A percentile compares a stretch with the other conserved stretches of the same genome.
Evolutionary conservation across 2,329 filamentous ascomycete species (phyloP).

Genomic region (Pseudopithomyces maydicus): DNA sequence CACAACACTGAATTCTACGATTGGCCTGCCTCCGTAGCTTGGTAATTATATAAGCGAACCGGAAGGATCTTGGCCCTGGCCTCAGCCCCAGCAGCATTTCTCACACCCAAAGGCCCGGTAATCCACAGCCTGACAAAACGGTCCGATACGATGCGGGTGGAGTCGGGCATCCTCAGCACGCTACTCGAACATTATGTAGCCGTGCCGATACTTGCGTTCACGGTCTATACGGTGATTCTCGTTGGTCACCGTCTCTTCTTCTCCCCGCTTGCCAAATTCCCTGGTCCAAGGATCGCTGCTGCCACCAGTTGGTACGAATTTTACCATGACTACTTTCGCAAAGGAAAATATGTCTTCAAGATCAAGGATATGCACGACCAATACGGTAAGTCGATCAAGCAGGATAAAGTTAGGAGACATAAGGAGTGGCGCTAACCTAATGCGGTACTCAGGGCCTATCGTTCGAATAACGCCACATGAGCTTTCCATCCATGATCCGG

Average conservation of each 20-base stretch:
- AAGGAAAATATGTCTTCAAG: slow-evolving; percentile 32
- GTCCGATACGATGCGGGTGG: neutral
- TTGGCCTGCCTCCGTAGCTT: no score
- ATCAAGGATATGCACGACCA: slow-evolving; percentile 35
- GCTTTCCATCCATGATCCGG: slow-evolving; percentile 27
- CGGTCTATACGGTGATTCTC: neutral
- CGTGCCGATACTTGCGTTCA: neutral
- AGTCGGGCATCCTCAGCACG: neutral
- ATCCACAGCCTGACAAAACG: neutral
- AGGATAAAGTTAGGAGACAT: neutral
- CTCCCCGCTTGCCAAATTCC: slow-evolving; percentile 26
- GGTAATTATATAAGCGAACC: neutral
- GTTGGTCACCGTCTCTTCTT: slow-evolving; percentile 20
- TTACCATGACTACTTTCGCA: slow-evolving; percentile 25
- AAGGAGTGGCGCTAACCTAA: neutral
- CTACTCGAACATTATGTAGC: slow-evolving; percentile 1
- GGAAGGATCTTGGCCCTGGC: slow-evolving; percentile 1
- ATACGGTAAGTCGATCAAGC: slow-evolving; percentile 24
- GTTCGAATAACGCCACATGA: slow-evolving; percentile 35
- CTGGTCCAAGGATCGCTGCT: slow-evolving; percentile 30
- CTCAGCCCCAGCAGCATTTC: neutral
- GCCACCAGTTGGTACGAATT: slow-evolving; percentile 30
- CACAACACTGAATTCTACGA: no score
- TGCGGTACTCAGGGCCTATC: slow-evolving; percentile 29
- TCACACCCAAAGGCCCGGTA: slow-evolving; percentile 5